A percentile compares a stretch with the other conserved stretches of the same genome.
Evolutionary conservation across 495 filamentous ascomycete genomes (phyloP).

Genomic region (Cercophora newfieldiana): DNA sequence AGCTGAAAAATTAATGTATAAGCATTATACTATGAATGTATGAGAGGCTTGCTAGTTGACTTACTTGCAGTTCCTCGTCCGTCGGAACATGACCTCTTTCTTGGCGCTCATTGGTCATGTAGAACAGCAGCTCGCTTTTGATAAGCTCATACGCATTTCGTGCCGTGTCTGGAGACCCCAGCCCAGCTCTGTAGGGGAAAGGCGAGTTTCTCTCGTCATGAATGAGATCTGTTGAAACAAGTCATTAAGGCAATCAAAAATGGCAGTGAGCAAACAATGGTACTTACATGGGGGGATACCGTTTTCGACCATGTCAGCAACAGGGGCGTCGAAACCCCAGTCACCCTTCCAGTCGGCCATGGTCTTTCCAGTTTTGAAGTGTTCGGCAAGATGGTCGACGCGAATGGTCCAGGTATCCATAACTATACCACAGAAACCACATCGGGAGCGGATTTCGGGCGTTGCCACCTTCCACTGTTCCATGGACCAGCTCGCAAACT

Average conservation of each 20-base stretch:
- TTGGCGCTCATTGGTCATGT: conserved; percentile 34
- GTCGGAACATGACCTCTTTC: conserved; percentile 32
- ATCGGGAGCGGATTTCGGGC: conserved; percentile 63
- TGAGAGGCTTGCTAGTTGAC: too few species aligned
- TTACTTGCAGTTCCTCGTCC: conserved; percentile 47
- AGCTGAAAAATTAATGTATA: too few species aligned
- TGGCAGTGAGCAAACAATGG: background rate
- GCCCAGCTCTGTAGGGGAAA: conserved; percentile 45
- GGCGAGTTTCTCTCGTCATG: conserved; percentile 56
- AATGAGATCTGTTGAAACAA: conserved; percentile 48
- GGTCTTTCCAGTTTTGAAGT: conserved; percentile 65
- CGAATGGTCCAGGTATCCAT: conserved; percentile 63
- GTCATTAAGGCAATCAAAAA: conserved; percentile 13
- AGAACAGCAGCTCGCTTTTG: conserved; percentile 51
- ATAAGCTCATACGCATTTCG: conserved; percentile 55
- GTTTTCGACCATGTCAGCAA: conserved; percentile 61
- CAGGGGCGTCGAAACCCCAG: conserved; percentile 65
- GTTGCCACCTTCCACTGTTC: conserved; percentile 66
- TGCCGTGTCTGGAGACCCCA: conserved; percentile 31
- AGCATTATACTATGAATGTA: too few species aligned
- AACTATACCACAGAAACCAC: conserved; percentile 66
- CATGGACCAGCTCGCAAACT: conserved; percentile 60
- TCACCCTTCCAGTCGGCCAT: conserved; percentile 74
- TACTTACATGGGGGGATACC: conserved; percentile 63
- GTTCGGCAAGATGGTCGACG: conserved; percentile 64